Base-by-base conservation (phyloP, 371 early-diverging fungal genomes). In the Mortierella sp. region DNA sequence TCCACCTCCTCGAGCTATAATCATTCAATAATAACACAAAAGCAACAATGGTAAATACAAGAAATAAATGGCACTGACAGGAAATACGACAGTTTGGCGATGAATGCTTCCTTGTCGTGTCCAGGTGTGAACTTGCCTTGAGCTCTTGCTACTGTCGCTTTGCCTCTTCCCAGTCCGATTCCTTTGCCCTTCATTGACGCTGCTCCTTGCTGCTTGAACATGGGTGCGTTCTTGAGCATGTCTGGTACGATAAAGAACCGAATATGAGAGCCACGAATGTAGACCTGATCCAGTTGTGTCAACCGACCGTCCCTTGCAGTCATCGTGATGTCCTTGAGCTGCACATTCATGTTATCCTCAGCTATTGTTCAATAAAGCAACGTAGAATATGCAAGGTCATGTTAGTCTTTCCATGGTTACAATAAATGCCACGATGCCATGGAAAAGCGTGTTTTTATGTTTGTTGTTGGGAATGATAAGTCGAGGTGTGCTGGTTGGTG, bases 301-400 rank as follows among this genome's bases (percentile, higher is more conserved):
- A 95, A 93, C 74, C 95, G 92, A 43, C 98, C 98, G 86, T 98
- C 97, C 61, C 97, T 93, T 74, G 92, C 93, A 4, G 98, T 97
- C 53, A 97, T 95, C 44, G 95, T 95, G 73, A 99, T 96, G 76
- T 97, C 96, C 79, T 89, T 91, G 76, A 99, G 89, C 87, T 97
- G 97, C 61, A 97, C 93, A 86, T 99, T 99, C 99, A 99, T 98
- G 88, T 97, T 98, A 88, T 99, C 99, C 86, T 99, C 99, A 76
- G 96, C 95, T 95, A 84, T 58, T 75, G 26, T 19, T 43, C 34
- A 47, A 68, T 66, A 74, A 10, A 2, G 22, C 44, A 43, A 22
- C 22, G 11, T 22, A 53, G 41, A 22, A 66, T 26, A 39, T 44
- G 22, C 37, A 31, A 16, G 24, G 19, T 52, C 52, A 55, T 76